Evolutionary conservation across 2,329 filamentous ascomycete species (phyloP), one percentile per base, ranked within the genome.

Genomic region (Aureobasidium namibiae): DNA sequence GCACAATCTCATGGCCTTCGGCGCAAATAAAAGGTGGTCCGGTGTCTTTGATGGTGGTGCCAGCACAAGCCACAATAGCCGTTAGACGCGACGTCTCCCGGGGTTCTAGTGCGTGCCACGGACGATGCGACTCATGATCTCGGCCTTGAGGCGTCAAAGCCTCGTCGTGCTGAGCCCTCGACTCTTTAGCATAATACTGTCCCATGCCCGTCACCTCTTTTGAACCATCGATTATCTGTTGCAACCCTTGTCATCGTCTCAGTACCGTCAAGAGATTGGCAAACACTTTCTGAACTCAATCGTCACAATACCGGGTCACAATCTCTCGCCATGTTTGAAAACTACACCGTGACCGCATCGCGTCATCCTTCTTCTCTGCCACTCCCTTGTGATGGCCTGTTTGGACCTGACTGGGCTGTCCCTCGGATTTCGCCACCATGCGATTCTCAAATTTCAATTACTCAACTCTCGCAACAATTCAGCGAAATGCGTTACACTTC

Each of bases 261-360:
- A 38, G 16, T 16, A 38, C 13, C 48, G 29, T 24, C 33, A 38
- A 13, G 21, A 13, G 3, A 29, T 18, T 18, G 14, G 24, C 18
- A 38, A 18, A 18, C 48, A 23, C 18, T 52, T 29, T 11, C 16
- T 16, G 23, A 21, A 41, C 24, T 13, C 24, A 6, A 31, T 2
- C 36, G n/a, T n/a, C n/a, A 54, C 50, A 8, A 26, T 10, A 2
- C 10, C 6, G 13, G 38, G 18, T 44, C 13, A 1, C n/a, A 13
- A 44, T 10, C 52, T 56, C n/a, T n/a, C 42, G 56, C n/a, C 42
- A 69, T 75, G 65, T 75, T 75, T 62, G 68, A 69, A 45, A 63
- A 70, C 66, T 75, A 74, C 63, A 72, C 72, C 65, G 73, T 75
- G 65, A 64, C 70, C 7, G 68, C 68, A 4, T 69, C 71, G 60